phyloP scores from a whole-genome alignment of 768 basidiomycete genomes.

The Tylopilus sp. region DNA sequence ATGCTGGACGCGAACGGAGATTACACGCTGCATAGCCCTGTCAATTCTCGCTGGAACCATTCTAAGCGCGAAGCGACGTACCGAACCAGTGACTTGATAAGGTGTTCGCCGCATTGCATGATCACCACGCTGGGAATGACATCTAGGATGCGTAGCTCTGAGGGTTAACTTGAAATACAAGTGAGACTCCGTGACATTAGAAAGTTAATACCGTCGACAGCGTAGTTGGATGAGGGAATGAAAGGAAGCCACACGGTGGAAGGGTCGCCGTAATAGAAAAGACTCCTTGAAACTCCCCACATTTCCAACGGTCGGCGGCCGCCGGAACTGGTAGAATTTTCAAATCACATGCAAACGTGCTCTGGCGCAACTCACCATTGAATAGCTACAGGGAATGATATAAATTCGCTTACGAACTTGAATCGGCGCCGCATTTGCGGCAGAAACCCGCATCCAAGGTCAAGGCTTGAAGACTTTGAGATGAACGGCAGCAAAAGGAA shows the following conservation, averaged over 20 bases:
- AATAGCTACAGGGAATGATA: no score
- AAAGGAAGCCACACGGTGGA: background rate
- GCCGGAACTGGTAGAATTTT: conserved; percentile 2
- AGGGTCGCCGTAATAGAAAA: background rate
- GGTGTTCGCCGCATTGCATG: background rate
- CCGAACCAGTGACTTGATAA: background rate
- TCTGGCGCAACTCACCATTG: background rate
- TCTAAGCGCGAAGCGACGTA: conserved; percentile 6
- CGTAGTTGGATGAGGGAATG: no score
- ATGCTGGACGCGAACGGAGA: conserved; percentile 15
- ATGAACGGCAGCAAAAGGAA: conserved; percentile 23
- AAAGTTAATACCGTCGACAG: no score
- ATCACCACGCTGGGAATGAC: conserved; percentile 6
- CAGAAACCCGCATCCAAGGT: background rate
- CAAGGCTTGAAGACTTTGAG: background rate
- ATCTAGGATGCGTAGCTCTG: background rate
- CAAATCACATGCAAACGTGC: background rate
- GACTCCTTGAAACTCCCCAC: background rate
- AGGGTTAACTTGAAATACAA: conserved; percentile 1
- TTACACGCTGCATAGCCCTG: conserved; percentile 18
- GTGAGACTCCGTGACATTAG: background rate
- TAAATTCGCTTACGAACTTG: conserved; percentile 11
- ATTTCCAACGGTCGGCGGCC: conserved; percentile 14
- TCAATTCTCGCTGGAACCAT: conserved; percentile 6
- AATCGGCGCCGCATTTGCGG: background rate